phyloP scores from a whole-genome alignment of 2,329 filamentous ascomycete species.

The Colletotrichum cordylinicola region DNA sequence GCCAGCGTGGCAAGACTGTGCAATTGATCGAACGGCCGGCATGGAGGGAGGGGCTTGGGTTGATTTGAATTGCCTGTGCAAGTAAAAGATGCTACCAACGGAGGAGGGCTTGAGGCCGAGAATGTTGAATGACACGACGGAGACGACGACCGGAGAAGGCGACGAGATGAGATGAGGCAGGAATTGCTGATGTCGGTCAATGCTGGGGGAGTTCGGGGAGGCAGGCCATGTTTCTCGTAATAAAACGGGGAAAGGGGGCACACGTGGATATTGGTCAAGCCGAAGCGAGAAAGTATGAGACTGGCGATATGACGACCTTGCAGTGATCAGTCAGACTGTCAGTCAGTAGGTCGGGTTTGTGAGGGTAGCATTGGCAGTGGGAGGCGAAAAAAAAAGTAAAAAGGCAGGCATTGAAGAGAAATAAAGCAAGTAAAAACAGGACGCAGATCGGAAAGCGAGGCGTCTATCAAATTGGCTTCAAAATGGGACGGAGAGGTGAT shows the following conservation, averaged over 20 bases:
- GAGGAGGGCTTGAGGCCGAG: background rate
- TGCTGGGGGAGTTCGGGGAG: background rate
- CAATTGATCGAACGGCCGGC: background rate
- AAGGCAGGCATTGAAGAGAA: background rate
- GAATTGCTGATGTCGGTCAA: background rate
- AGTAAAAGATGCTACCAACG: background rate
- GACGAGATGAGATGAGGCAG: conserved; percentile 7
- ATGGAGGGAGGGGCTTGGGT: background rate
- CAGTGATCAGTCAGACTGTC: background rate
- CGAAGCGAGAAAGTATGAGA: background rate
- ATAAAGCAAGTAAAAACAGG: background rate
- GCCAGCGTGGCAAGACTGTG: background rate
- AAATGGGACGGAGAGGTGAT: background rate
- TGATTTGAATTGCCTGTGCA: background rate
- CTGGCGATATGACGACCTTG: background rate
- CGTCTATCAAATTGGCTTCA: background rate
- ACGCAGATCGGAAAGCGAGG: background rate
- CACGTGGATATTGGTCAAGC: background rate
- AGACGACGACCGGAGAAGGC: background rate
- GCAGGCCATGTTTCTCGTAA: background rate
- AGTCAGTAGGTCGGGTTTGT: background rate
- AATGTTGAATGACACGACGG: background rate
- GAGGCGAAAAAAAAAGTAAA: background rate
- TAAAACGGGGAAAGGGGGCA: conserved; percentile 14
- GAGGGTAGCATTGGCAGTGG: background rate